These are phyloP conservation scores for Coemansia sp. DNA, from an alignment of 192 early-diverging fungal species.

Conservation along the genomic window DNA sequence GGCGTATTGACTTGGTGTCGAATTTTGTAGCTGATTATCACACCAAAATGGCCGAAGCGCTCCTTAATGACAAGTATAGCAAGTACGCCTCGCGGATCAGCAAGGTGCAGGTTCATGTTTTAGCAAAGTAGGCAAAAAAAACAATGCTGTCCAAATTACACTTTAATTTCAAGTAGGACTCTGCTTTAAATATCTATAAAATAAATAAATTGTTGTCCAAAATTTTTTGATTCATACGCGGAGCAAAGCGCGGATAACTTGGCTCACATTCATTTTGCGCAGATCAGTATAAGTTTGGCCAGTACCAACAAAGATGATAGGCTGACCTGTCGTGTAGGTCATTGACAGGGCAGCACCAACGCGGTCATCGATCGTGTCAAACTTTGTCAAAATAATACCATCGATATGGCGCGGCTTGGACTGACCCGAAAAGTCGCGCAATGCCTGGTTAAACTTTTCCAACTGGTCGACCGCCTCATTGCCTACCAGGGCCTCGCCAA, in stretches of 20 bases:
- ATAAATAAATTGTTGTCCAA: too few species aligned
- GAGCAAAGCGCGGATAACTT: conserved; percentile 73
- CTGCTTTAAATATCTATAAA: background rate
- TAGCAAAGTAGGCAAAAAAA: background rate
- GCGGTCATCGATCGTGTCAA: conserved; percentile 97
- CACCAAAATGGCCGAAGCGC: background rate
- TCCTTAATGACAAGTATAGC: background rate
- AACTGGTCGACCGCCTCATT: conserved; percentile 97
- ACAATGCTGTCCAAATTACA: background rate
- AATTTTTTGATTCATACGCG: conserved; percentile 11
- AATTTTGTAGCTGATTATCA: background rate
- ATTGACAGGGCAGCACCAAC: conserved; percentile 95
- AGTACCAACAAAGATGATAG: conserved; percentile 96
- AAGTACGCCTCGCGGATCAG: background rate
- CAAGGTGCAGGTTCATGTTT: background rate
- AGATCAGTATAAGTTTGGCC: conserved; percentile 98
- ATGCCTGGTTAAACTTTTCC: conserved; percentile 92
- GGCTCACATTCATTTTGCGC: conserved; percentile 80
- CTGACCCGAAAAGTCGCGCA: conserved; percentile 86
- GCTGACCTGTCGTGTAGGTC: conserved; percentile 95
- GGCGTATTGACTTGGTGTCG: background rate
- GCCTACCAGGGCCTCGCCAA: conserved; percentile 96
- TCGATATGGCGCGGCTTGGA: conserved; percentile 89
- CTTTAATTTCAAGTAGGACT: background rate
- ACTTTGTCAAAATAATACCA: conserved; percentile 95